Conservation (phyloP, 768 basidiomycete genomes). For the Gloeophyllum trabeum region DNA sequence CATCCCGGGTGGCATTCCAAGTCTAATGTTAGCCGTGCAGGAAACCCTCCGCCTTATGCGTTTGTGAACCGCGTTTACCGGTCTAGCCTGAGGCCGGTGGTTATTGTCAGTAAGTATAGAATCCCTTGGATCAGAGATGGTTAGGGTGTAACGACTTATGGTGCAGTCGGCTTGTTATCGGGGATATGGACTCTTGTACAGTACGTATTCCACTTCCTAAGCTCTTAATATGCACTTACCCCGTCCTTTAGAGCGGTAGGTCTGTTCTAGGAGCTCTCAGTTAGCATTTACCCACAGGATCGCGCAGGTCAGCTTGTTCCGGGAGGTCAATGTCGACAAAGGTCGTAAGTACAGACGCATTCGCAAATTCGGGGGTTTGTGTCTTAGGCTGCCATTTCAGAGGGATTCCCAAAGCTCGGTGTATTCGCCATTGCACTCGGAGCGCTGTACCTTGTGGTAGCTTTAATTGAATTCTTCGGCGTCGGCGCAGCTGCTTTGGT, state of each 20-base stretch:
- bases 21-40: too few relatives aligned
- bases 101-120: slow-evolving; percentile 23
- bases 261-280: neutral
- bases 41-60: slow-evolving; percentile 40
- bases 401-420: slow-evolving; percentile 30
- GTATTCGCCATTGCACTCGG: slow-evolving; percentile 52
- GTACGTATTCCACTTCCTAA: slow-evolving; percentile 28
- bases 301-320: slow-evolving; percentile 50
- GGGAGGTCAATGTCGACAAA: slow-evolving; percentile 34
- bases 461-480: slow-evolving; percentile 46
- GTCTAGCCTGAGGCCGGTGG: slow-evolving; percentile 50
- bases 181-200: slow-evolving; percentile 52
- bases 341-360: slow-evolving; percentile 26
- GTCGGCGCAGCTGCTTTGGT: slow-evolving; percentile 39
- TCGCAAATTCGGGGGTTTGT: neutral
- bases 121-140: neutral
- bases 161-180: slow-evolving; percentile 27
- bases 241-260: too few relatives aligned
- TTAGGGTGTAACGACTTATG: neutral
- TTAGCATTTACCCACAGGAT: neutral
- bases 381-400: slow-evolving; percentile 18
- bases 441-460: slow-evolving; percentile 37
- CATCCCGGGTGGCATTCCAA: too few relatives aligned
- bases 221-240: too few relatives aligned
- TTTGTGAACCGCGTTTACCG: slow-evolving; percentile 45